Evolutionary conservation across 495 filamentous ascomycete genomes (phyloP).

Genomic region (Cryomyces minteri): DNA sequence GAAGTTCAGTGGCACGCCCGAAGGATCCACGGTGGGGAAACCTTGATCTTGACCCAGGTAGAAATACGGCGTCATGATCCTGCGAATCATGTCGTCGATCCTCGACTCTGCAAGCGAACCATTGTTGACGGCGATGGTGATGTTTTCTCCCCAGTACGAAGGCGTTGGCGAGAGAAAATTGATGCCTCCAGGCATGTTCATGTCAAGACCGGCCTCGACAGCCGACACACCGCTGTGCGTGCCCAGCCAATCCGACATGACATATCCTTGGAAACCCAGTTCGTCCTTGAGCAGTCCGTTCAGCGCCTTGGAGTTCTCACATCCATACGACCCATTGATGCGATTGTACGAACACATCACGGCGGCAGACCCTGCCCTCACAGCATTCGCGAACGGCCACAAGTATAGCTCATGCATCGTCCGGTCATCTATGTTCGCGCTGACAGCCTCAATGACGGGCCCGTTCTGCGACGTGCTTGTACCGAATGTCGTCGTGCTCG

Average conservation of each 20-base stretch:
- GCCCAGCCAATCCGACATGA: conserved; percentile 17
- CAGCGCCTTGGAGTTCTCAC: conserved; percentile 18
- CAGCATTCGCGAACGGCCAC: conserved; percentile 18
- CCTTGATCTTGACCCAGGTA: conserved; percentile 10
- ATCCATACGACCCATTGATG: conserved; percentile 17
- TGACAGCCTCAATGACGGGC: conserved; percentile 17
- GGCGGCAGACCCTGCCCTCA: conserved; percentile 10
- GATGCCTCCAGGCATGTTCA: conserved; percentile 12
- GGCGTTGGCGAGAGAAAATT: not conserved
- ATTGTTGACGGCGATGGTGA: conserved; percentile 14
- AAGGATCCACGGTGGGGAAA: conserved; percentile 3
- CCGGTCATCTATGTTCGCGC: conserved; percentile 18
- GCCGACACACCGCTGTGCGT: conserved; percentile 9
- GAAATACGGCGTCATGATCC: conserved; percentile 21
- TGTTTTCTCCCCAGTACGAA: conserved; percentile 15
- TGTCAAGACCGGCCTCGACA: conserved; percentile 15
- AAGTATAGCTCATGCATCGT: conserved; percentile 22
- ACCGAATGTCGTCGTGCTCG: not conserved
- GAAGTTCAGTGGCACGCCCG: not conserved
- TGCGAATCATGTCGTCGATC: conserved; percentile 16
- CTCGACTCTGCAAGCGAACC: conserved; percentile 10
- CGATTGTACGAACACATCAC: conserved; percentile 24
- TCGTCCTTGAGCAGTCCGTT: conserved; percentile 34
- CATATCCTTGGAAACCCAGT: conserved; percentile 28
- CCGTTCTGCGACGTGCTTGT: conserved; percentile 4